phyloP scores from a whole-genome alignment of 805 yeast genomes.

The Metschnikowia rubicola region DNA sequence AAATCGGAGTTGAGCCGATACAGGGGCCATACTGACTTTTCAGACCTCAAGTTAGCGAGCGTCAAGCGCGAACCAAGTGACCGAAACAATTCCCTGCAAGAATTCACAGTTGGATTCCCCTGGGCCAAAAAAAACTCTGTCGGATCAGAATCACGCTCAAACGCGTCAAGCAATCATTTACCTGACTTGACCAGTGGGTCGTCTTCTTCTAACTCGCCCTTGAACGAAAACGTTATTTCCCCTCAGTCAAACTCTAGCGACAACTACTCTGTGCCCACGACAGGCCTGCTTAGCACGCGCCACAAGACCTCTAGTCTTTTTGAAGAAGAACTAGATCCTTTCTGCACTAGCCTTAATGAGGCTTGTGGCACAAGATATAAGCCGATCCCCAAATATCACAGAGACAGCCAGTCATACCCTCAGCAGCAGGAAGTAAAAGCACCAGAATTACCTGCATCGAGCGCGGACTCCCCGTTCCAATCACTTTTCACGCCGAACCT shows the following conservation, averaged over 20 bases:
- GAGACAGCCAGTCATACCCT: conserved; percentile 12
- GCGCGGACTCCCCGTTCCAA: conserved; percentile 13
- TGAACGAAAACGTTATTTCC: conserved; percentile 35
- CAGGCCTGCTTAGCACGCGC: conserved; percentile 10
- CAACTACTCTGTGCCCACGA: conserved; percentile 11
- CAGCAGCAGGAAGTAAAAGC: conserved; percentile 3
- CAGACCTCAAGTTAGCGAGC: conserved; percentile 20
- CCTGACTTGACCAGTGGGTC: conserved; percentile 38
- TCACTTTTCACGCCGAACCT: conserved; percentile 17
- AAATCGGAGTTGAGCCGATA: conserved; percentile 66
- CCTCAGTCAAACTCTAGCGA: conserved; percentile 27
- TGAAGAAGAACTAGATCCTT: conserved; percentile 68
- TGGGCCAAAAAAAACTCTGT: conserved; percentile 32
- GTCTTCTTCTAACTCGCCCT: conserved; percentile 37
- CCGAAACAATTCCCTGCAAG: background rate
- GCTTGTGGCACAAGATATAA: conserved; percentile 78
- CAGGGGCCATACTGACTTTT: conserved; percentile 37
- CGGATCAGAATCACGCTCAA: conserved; percentile 4
- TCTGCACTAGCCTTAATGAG: conserved; percentile 70
- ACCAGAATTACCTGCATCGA: conserved; percentile 3
- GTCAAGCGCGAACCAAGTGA: conserved; percentile 3
- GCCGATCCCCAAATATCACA: conserved; percentile 56
- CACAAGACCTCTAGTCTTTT: conserved; percentile 31
- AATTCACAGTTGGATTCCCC: conserved; percentile 50
- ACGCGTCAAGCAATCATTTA: conserved; percentile 14